Conservation (phyloP, 2,329 filamentous ascomycete genomes). For the Pseudocercospora crystallina region DNA sequence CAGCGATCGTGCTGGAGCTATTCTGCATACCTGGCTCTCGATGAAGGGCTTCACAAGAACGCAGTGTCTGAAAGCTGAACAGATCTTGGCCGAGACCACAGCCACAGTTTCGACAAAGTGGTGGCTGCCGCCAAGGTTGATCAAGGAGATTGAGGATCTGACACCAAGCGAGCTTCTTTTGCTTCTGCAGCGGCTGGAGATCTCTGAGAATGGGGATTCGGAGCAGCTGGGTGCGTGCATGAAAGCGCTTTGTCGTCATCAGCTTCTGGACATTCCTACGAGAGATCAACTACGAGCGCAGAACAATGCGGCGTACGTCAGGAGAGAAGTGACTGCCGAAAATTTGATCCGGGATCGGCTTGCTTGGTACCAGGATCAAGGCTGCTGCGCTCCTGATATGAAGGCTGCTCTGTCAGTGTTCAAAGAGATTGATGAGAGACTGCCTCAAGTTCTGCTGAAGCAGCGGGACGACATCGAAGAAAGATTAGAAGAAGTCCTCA, state of each 20-base stretch:
- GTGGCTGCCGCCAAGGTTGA: constrained; percentile 4
- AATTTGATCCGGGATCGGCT: constrained; percentile 29
- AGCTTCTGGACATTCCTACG: constrained; percentile 30
- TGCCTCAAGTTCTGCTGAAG: constrained; percentile 19
- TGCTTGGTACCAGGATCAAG: constrained; percentile 43
- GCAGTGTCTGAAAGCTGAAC: constrained; percentile 11
- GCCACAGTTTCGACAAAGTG: constrained; percentile 1
- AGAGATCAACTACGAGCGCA: constrained; percentile 17
- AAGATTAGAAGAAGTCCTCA: constrained; percentile 12
- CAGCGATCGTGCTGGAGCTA: constrained; percentile 42
- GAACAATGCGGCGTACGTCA: constrained; percentile 42
- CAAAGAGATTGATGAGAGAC: constrained; percentile 30
- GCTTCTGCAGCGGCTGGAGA: not conserved
- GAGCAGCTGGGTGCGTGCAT: constrained; percentile 1
- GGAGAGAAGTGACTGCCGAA: constrained; percentile 35
- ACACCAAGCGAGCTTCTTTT: constrained; percentile 6
- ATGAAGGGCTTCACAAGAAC: constrained; percentile 36
- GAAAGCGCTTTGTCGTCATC: not conserved
- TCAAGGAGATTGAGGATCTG: constrained; percentile 6
- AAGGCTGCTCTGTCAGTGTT: constrained; percentile 40
- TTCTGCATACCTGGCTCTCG: constrained; percentile 44
- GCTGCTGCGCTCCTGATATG: constrained; percentile 38
- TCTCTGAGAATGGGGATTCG: not conserved
- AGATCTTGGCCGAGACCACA: constrained; percentile 1
- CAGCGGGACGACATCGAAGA: constrained; percentile 12